Percentiles rank a stretch among this genome's conserved stretches.
Conservation (phyloP, 2,329 filamentous ascomycete genomes). For the Diplocarpon mali region DNA sequence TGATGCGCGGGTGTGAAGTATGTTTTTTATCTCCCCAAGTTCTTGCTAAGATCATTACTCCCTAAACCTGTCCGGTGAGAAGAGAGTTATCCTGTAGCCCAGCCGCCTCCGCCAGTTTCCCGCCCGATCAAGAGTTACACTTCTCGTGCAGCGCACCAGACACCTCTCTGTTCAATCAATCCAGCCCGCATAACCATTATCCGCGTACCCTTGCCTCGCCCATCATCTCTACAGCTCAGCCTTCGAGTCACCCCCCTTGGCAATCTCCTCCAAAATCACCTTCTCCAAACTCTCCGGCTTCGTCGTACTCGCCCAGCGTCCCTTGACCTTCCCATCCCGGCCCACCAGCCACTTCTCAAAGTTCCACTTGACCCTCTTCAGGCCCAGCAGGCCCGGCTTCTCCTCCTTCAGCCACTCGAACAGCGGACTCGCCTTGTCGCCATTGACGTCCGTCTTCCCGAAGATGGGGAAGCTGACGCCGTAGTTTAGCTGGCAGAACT, state of each 20-base stretch:
- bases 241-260: constrained; percentile 6
- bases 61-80: too few relatives aligned
- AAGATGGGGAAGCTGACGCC: constrained; percentile 32
- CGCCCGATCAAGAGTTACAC: too few relatives aligned
- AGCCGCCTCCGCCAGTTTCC: too few relatives aligned
- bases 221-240: constrained; percentile 6
- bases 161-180: too few relatives aligned
- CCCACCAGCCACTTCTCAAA: constrained; percentile 97
- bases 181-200: too few relatives aligned
- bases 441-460: constrained; percentile 91
- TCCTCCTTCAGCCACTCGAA: constrained; percentile 65
- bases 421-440: constrained; percentile 65
- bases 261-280: constrained; percentile 57
- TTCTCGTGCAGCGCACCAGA: too few relatives aligned
- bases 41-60: too few relatives aligned
- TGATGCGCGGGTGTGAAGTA: background rate
- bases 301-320: constrained; percentile 76
- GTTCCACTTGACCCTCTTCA: constrained; percentile 97
- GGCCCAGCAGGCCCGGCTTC: constrained; percentile 73
- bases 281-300: constrained; percentile 75
- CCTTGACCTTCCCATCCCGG: constrained; percentile 74
- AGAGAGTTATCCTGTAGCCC: too few relatives aligned
- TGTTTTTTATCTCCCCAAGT: too few relatives aligned
- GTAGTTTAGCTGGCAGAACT: constrained; percentile 75
- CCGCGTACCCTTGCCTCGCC: too few relatives aligned